A percentile compares a stretch with the other conserved stretches of the same genome.
phyloP scores from a whole-genome alignment of 352 stramenopile genomes.

The Phytophthora sojae region DNA sequence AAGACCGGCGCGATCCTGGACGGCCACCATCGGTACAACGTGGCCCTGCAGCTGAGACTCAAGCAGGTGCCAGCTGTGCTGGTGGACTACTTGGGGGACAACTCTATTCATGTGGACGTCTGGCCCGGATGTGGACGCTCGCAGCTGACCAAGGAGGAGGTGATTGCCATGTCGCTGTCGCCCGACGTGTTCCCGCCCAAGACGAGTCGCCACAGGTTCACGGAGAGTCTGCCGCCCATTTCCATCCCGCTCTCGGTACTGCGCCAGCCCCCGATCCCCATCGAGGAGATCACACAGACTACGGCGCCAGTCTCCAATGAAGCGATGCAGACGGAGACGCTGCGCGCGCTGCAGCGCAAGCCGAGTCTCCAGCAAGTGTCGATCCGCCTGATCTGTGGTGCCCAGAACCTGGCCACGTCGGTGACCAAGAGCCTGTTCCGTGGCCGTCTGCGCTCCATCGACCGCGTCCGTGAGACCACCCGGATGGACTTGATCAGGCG shows the following conservation, averaged over 20 bases:
- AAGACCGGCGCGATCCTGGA: slow-evolving; percentile 85
- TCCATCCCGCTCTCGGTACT: slow-evolving; percentile 82
- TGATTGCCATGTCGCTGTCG: slow-evolving; percentile 86
- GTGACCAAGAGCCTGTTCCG: slow-evolving; percentile 81
- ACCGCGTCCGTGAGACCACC: slow-evolving; percentile 49
- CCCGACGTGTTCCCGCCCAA: slow-evolving; percentile 86
- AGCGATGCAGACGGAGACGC: slow-evolving; percentile 18
- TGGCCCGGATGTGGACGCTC: slow-evolving; percentile 78
- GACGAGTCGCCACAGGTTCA: slow-evolving; percentile 86
- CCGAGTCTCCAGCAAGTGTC: slow-evolving; percentile 73
- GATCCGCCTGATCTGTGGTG: slow-evolving; percentile 78
- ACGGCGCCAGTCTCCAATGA: slow-evolving; percentile 16
- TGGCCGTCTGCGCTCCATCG: slow-evolving; percentile 70
- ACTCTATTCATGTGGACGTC: slow-evolving; percentile 79
- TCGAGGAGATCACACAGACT: slow-evolving; percentile 45
- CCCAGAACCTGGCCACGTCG: slow-evolving; percentile 74
- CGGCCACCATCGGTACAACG: slow-evolving; percentile 85
- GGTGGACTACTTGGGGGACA: slow-evolving; percentile 83
- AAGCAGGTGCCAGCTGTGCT: slow-evolving; percentile 81
- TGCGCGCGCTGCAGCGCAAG: slow-evolving; percentile 34
- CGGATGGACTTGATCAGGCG: slow-evolving; percentile 81
- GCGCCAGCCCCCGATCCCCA: slow-evolving; percentile 63
- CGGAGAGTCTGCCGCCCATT: slow-evolving; percentile 80
- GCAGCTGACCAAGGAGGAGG: slow-evolving; percentile 77
- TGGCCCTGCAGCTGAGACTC: slow-evolving; percentile 73